Conservation (phyloP, 495 filamentous ascomycete species). For the Talaromyces liani region DNA sequence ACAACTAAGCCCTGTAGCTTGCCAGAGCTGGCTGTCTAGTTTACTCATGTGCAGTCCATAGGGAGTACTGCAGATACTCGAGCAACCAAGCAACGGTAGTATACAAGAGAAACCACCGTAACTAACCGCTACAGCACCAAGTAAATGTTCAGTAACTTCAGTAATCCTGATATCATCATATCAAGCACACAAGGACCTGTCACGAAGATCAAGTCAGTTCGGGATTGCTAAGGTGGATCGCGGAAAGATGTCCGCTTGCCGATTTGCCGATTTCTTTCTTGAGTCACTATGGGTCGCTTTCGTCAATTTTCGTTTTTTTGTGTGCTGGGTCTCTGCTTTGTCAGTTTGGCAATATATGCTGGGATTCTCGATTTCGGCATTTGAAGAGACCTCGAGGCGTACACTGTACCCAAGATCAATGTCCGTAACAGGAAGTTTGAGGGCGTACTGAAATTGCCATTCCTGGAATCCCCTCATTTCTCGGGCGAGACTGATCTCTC, state of each 20-base stretch:
- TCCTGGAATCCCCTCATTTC: neutral
- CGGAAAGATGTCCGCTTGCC: constrained; percentile 4
- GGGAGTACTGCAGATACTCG: no score
- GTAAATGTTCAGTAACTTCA: neutral
- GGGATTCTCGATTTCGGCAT: neutral
- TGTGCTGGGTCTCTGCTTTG: neutral
- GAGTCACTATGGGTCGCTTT: neutral
- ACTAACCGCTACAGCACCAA: no score
- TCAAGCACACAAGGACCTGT: no score
- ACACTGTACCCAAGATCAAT: neutral
- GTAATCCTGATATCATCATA: neutral
- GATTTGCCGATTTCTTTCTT: constrained; percentile 1
- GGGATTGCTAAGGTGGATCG: neutral
- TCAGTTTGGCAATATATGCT: neutral
- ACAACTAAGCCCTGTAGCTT: no score
- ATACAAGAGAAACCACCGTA: no score
- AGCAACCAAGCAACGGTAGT: no score
- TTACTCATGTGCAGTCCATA: no score
- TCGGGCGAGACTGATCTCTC: neutral
- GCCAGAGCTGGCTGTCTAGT: no score
- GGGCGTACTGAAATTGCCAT: neutral
- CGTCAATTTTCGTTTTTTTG: neutral
- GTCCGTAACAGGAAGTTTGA: neutral
- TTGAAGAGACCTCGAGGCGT: neutral
- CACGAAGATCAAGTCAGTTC: neutral